Base-by-base conservation (phyloP, 2,329 filamentous ascomycete genomes). In the Cyphellophora attinorum region DNA sequence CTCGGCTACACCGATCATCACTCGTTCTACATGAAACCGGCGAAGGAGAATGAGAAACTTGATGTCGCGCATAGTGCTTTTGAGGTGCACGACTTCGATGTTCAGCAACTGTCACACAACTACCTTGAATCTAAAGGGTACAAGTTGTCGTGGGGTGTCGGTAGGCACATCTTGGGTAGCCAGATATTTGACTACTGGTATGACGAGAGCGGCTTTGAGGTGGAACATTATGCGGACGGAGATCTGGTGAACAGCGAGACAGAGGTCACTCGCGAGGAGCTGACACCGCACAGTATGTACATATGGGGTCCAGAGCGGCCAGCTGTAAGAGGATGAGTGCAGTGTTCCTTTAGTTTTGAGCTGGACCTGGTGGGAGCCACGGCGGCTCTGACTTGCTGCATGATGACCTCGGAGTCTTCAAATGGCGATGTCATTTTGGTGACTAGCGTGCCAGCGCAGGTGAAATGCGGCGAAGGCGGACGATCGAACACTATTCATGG, bases 141-240 rank as follows among this genome's bases (percentile, higher is more conserved):
- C 50, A 66, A 66, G 49, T 70, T 66, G 45, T 76, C 76, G 41
- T 85, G 79, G 80, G 79, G 80, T 2, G 71, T 84, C 0, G 80
- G 80, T 0, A 57, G 79, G 33, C 79, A 84, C 59, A 69, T 81
- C 13, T 63, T 82, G 48, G 79, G 25, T 14, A 58, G 51, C 41
- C 79, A 83, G 57, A 74, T 84, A 32, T 85, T 84, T 45, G 78
- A 82, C 49, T 81, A 81, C 53, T 81, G 76, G 76, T 77, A 33
- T 6, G 40, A 38, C 14, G 28, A 31, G 0, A 65, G 61, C 3
- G 62, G 64, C 0, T 77, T 79, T 50, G 78, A 80, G 56, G 58
- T 80, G 49, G 76, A 81, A 57, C 76, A 81, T 54, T 84, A 83
- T 47, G 74, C 77, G 11, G 79, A 83, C 51, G 79, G 79, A 1